A percentile compares a stretch with the other conserved stretches of the same genome.
Conservation (phyloP, 495 filamentous ascomycete species). For the Hyphodiscus hymeniophilus region DNA sequence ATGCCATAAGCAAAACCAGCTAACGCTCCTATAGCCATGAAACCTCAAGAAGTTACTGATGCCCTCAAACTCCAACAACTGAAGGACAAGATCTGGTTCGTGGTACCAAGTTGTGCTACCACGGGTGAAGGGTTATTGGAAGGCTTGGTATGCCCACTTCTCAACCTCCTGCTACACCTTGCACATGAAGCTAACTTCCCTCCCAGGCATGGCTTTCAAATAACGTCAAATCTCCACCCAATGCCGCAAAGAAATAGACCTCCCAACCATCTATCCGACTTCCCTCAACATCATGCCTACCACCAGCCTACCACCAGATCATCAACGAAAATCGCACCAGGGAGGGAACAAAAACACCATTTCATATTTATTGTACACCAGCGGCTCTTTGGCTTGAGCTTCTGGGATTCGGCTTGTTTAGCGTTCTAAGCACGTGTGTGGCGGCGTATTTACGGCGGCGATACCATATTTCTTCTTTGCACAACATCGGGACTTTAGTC, state of each 20-base stretch:
- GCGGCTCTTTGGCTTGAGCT: no score
- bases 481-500: no score
- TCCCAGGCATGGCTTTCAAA: slow-evolving; percentile 79
- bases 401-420: no score
- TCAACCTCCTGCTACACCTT: background rate
- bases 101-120: slow-evolving; percentile 90
- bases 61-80: slow-evolving; percentile 74
- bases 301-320: background rate
- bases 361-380: slow-evolving; percentile 29
- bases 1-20: background rate
- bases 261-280: background rate
- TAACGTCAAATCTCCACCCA: slow-evolving; percentile 74
- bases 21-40: slow-evolving; percentile 55
- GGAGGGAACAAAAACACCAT: slow-evolving; percentile 12
- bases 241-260: slow-evolving; percentile 40
- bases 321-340: no score
- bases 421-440: no score
- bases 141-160: slow-evolving; percentile 58
- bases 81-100: slow-evolving; percentile 92
- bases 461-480: slow-evolving; percentile 13
- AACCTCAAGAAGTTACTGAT: slow-evolving; percentile 78
- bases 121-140: slow-evolving; percentile 91
- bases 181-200: slow-evolving; percentile 6
- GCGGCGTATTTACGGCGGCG: slow-evolving; percentile 16
- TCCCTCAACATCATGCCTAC: background rate